A percentile compares a stretch with the other conserved stretches of the same genome.
Conservation (phyloP, 2,329 filamentous ascomycete species). For the Curvularia sp. region DNA sequence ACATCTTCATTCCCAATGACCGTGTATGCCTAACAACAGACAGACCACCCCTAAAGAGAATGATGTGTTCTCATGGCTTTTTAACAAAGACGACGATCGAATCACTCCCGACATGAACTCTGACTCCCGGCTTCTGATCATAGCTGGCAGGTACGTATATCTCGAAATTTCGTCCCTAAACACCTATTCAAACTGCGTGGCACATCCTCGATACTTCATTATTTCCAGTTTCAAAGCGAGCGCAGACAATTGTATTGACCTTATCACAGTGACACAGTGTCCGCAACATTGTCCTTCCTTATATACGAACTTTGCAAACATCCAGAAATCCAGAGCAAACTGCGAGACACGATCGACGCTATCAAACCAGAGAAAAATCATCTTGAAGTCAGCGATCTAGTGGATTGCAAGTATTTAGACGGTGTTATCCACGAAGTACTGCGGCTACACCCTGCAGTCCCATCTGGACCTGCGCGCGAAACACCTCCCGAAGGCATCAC, state of each 20-base stretch:
- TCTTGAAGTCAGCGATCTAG: constrained; percentile 37
- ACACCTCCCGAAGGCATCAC: constrained; percentile 44
- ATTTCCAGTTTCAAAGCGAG: not conserved
- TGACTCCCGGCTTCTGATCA: constrained; percentile 37
- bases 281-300: constrained; percentile 39
- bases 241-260: not conserved
- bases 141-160: constrained; percentile 40
- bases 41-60: constrained; percentile 37
- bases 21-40: not conserved
- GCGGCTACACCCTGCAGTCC: constrained; percentile 41
- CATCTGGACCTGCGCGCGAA: constrained; percentile 42
- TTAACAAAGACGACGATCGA: constrained; percentile 30
- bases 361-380: constrained; percentile 26
- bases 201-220: not conserved
- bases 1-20: not conserved
- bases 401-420: constrained; percentile 37
- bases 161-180: not conserved
- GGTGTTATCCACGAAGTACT: constrained; percentile 43
- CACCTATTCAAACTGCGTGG: not conserved
- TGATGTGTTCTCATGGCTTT: constrained; percentile 37
- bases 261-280: constrained; percentile 36
- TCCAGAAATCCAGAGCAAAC: constrained; percentile 28
- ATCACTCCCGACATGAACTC: constrained; percentile 35
- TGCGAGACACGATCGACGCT: constrained; percentile 31
- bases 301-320: constrained; percentile 42